phyloP scores from a whole-genome alignment of 768 basidiomycete genomes.

The Dacryopinax primogenitus region DNA sequence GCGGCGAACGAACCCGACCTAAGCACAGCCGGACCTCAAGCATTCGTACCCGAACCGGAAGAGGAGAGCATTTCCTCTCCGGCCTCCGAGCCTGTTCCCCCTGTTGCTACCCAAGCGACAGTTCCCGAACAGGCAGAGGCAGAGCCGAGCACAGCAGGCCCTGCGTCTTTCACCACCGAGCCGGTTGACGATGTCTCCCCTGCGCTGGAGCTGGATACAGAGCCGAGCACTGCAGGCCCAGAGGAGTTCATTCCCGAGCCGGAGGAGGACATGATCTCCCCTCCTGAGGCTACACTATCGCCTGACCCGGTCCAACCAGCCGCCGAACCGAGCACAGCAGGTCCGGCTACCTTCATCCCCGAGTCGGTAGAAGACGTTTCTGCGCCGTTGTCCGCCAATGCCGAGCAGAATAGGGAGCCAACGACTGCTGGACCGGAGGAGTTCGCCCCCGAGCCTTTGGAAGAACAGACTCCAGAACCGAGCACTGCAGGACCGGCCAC shows the following conservation, averaged over 20 bases:
- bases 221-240: not conserved
- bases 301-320: not conserved
- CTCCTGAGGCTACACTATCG: not conserved
- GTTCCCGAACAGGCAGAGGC: not conserved
- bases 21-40: not conserved
- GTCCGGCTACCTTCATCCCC: not conserved
- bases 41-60: not conserved
- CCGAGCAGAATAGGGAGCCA: too few species aligned
- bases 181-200: too few species aligned
- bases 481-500: not conserved
- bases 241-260: not conserved
- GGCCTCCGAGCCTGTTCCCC: not conserved
- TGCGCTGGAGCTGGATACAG: too few species aligned
- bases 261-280: not conserved
- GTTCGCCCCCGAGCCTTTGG: not conserved
- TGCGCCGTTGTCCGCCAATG: too few species aligned
- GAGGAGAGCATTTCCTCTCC: not conserved
- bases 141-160: not conserved
- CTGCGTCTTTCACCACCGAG: not conserved
- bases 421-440: not conserved
- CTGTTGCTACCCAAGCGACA: not conserved
- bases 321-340: not conserved
- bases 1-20: not conserved
- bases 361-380: too few species aligned
- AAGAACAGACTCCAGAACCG: not conserved